Conservation (phyloP, 441 rosid genomes). For the Raphanus hybrid region DNA sequence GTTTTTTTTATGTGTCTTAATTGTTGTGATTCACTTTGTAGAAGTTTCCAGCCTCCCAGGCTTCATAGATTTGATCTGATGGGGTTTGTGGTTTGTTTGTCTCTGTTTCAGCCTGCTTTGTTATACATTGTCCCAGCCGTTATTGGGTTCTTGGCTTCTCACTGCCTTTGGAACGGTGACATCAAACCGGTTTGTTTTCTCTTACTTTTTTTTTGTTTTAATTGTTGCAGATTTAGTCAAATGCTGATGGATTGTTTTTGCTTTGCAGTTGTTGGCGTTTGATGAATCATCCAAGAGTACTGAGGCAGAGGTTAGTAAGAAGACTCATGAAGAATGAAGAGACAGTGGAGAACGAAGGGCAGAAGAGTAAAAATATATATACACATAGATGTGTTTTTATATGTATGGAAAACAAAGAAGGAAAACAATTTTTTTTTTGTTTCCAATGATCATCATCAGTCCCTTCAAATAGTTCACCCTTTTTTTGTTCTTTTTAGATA, state of each 20-base stretch:
- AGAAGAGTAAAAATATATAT: conserved; percentile 41
- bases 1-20: background rate
- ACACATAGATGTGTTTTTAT: conserved; percentile 35
- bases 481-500: conserved; percentile 25
- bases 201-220: no score
- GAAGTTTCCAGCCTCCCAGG: background rate
- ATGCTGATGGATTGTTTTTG: background rate
- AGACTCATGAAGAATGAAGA: conserved; percentile 53
- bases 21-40: conserved; percentile 1
- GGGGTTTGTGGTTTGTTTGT: conserved; percentile 4
- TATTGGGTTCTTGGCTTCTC: conserved; percentile 90
- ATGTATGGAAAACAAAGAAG: conserved; percentile 18
- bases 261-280: conserved; percentile 86
- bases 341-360: conserved; percentile 63
- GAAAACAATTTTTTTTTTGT: conserved; percentile 39
- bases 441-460: conserved; percentile 33
- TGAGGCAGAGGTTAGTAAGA: conserved; percentile 29
- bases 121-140: conserved; percentile 91
- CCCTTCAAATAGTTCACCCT: conserved; percentile 22
- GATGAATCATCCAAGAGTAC: conserved; percentile 68
- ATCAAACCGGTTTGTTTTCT: conserved; percentile 78
- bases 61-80: conserved; percentile 1
- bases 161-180: conserved; percentile 88
- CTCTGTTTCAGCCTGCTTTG: conserved; percentile 84
- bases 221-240: background rate